phyloP scores from a whole-genome alignment of 2,329 filamentous ascomycete species.

The Metarhizium album region DNA sequence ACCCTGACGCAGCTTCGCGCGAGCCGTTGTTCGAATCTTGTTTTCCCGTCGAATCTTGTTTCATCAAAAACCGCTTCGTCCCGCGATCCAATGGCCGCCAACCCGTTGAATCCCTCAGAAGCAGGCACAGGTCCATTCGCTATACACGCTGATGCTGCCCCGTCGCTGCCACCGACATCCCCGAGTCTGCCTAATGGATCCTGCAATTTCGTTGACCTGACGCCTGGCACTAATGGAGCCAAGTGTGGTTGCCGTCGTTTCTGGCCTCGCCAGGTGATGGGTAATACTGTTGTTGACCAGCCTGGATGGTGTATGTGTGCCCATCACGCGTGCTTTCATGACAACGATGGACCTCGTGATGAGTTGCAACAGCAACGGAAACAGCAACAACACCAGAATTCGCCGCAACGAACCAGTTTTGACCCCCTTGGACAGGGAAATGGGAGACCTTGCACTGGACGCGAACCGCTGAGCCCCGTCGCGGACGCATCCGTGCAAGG shows the following conservation, averaged over 20 bases:
- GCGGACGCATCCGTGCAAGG: conserved; percentile 35
- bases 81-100: conserved; percentile 37
- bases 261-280: conserved; percentile 36
- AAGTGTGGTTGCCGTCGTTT: conserved; percentile 52
- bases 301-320: conserved; percentile 49
- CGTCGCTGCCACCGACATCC: conserved; percentile 15
- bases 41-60: not conserved
- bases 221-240: conserved; percentile 37
- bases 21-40: not conserved
- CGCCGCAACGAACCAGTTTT: conserved; percentile 10
- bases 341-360: conserved; percentile 26
- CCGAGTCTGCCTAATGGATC: conserved; percentile 37
- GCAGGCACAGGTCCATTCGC: conserved; percentile 39
- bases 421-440: conserved; percentile 36
- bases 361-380: conserved; percentile 8
- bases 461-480: conserved; percentile 42
- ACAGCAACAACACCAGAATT: conserved; percentile 11
- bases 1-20: not conserved
- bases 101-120: conserved; percentile 34
- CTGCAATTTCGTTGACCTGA: conserved; percentile 48
- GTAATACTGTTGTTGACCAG: conserved; percentile 29
- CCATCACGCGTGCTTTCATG: conserved; percentile 52
- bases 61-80: not conserved
- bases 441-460: conserved; percentile 34
- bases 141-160: conserved; percentile 39